These are phyloP conservation scores for Silene vulgaris DNA, from an alignment of 179 eudicot genomes.

Conservation along the genomic window DNA sequence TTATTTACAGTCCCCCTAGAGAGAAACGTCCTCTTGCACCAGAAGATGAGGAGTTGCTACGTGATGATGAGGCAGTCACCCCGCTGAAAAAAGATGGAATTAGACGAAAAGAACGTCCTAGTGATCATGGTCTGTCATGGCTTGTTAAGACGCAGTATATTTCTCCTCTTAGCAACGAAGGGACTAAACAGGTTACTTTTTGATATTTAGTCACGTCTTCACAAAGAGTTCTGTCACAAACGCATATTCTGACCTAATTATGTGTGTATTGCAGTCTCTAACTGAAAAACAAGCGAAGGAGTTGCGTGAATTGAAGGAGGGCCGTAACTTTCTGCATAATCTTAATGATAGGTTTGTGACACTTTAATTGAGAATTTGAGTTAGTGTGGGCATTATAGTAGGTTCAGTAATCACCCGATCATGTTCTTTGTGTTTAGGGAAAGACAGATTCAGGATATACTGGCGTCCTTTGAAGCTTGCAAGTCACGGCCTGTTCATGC, in stretches of 20 bases:
- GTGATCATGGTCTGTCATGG: conserved; percentile 92
- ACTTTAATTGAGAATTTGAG: neutral
- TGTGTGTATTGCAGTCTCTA: conserved; percentile 53
- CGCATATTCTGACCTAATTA: conserved; percentile 6
- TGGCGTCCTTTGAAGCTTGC: conserved; percentile 83
- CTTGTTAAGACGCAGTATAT: conserved; percentile 97
- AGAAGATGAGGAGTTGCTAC: conserved; percentile 79
- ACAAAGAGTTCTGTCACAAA: neutral
- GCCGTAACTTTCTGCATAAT: conserved; percentile 54
- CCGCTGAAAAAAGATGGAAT: conserved; percentile 81
- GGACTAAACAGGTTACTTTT: conserved; percentile 64
- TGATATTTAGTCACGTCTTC: neutral
- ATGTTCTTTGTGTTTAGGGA: conserved; percentile 43
- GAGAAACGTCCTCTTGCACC: conserved; percentile 65
- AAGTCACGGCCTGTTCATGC: conserved; percentile 88
- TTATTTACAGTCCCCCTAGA: conserved; percentile 57
- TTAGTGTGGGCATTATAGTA: neutral
- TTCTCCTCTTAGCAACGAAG: conserved; percentile 88
- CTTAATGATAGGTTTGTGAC: conserved; percentile 54
- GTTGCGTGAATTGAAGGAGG: conserved; percentile 65
- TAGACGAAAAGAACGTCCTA: conserved; percentile 80
- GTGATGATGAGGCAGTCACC: conserved; percentile 72
- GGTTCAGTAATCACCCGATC: neutral
- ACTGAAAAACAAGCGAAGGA: conserved; percentile 96
- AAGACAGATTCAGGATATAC: conserved; percentile 67